Evolutionary conservation across 73 alveolate genomes (phyloP), one percentile per base, ranked within the genome.

Genomic region (Symbiodinium pilosum): DNA sequence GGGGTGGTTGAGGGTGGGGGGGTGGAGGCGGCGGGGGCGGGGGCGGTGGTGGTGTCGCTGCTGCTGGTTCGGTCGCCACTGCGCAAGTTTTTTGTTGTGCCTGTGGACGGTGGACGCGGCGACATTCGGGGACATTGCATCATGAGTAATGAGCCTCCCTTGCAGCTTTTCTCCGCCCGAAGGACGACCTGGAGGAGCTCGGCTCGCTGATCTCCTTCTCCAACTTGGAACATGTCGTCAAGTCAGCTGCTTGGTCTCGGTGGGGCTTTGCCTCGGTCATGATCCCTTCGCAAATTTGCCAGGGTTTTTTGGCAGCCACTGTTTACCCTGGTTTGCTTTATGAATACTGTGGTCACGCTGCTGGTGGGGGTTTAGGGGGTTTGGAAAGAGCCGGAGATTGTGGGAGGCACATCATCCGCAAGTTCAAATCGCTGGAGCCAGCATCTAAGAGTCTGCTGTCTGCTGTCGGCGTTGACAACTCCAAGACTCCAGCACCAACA

Each of bases 161-260:
- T 51, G 68, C 68, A 51, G 28, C 21, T 51, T 2, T 24, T 1
- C n/a, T n/a, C n/a, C n/a, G n/a, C n/a, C n/a, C n/a, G n/a, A n/a
- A 47, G 59, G 59, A 47, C 14, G 59, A 88, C n/a, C 39, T 88
- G 86, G 89, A 92, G 59, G 98, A 92, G 98, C 91, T 92, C 28
- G 91, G 91, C 41, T 92, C 98, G 36, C 83, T 92, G 43, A 92
- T 92, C 64, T 92, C 98, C 84, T 92, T 92, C 71, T 84, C 98
- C 32, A 92, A 92, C 34, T 18, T 92, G 91, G 98, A 92, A 32
- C 88, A 69, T 44, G 98, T 92, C 41, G 98, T 92, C 64, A 92
- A 92, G 95, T n/a, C 38, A 36, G 86, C 30, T 26, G 38, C 59
- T 36, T 36, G 84, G 84, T 40, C n/a, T 68, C 16, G 84, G n/a